A percentile compares a stretch with the other conserved stretches of the same genome.
These are phyloP conservation scores for Aspergillus haitiensis DNA, from an alignment of 495 filamentous ascomycete genomes.

Conservation along the genomic window DNA sequence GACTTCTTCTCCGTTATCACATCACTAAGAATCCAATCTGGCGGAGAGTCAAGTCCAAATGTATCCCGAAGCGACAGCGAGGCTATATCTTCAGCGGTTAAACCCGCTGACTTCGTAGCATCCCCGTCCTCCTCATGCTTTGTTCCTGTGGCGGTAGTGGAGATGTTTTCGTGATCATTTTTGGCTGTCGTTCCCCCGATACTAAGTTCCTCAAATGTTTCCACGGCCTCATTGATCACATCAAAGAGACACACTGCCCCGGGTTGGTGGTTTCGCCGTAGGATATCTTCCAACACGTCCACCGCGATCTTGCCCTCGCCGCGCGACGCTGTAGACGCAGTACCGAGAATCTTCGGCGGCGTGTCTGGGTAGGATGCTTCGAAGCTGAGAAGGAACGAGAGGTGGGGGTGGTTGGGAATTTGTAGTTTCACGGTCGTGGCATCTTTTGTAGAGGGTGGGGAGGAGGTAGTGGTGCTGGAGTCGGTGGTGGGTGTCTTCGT, in stretches of 20 bases:
- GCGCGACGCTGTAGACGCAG: conserved; percentile 45
- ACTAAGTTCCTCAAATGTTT: conserved; percentile 48
- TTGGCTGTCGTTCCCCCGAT: conserved; percentile 31
- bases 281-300: conserved; percentile 61
- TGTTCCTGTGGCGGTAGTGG: neutral
- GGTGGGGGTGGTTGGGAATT: conserved; percentile 43
- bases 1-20: conserved; percentile 80
- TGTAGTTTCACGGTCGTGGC: conserved; percentile 41
- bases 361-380: conserved; percentile 68
- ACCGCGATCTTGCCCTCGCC: conserved; percentile 70
- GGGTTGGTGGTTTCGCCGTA: conserved; percentile 63
- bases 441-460: conserved; percentile 30
- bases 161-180: conserved; percentile 13
- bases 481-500: conserved; percentile 39
- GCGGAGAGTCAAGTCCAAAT: conserved; percentile 41
- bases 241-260: conserved; percentile 89
- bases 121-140: conserved; percentile 11
- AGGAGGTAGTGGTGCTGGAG: conserved; percentile 35
- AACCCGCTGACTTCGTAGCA: neutral
- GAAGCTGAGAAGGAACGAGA: conserved; percentile 65
- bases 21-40: conserved; percentile 71
- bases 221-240: conserved; percentile 62
- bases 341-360: conserved; percentile 70
- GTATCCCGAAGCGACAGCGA: conserved; percentile 35
- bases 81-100: neutral